phyloP scores from a whole-genome alignment of 441 rosid genomes.

The Erysimum cheiri region DNA sequence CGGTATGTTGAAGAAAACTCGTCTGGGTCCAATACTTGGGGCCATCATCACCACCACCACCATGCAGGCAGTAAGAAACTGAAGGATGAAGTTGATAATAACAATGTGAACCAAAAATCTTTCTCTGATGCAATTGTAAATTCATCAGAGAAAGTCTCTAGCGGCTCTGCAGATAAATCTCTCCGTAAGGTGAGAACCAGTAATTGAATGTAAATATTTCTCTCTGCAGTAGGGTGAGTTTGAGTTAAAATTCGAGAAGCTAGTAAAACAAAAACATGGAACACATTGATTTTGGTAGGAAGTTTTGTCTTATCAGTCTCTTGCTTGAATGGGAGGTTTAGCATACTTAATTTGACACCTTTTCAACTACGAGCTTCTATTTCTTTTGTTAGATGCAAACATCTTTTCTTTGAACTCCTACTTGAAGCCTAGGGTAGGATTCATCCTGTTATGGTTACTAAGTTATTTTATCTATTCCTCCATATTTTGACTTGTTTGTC shows the following conservation, averaged over 20 bases:
- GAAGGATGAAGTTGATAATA: conserved; percentile 58
- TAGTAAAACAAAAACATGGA: conserved; percentile 1
- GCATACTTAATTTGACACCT: background rate
- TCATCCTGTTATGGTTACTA: background rate
- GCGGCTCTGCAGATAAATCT: conserved; percentile 52
- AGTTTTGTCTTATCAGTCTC: conserved; percentile 2
- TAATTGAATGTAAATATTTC: conserved; percentile 2
- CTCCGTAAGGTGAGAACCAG: conserved; percentile 68
- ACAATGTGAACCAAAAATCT: conserved; percentile 41
- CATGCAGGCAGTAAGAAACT: conserved; percentile 60
- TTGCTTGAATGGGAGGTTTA: conserved; percentile 8
- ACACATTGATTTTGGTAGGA: background rate
- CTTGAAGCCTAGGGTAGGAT: background rate
- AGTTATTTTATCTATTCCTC: conserved; percentile 1
- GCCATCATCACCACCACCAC: conserved; percentile 72
- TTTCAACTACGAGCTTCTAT: conserved; percentile 7
- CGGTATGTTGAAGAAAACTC: conserved; percentile 86
- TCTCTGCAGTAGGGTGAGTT: conserved; percentile 3
- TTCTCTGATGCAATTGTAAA: conserved; percentile 45
- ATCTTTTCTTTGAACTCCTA: background rate
- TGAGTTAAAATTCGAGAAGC: conserved; percentile 9
- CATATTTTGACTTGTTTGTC: too few relatives aligned
- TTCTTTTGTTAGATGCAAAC: conserved; percentile 18
- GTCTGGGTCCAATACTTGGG: conserved; percentile 57
- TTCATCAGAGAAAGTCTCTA: conserved; percentile 48